These are phyloP conservation scores for Aspergillus sparsus DNA, from an alignment of 495 filamentous ascomycete genomes.

Conservation along the genomic window DNA sequence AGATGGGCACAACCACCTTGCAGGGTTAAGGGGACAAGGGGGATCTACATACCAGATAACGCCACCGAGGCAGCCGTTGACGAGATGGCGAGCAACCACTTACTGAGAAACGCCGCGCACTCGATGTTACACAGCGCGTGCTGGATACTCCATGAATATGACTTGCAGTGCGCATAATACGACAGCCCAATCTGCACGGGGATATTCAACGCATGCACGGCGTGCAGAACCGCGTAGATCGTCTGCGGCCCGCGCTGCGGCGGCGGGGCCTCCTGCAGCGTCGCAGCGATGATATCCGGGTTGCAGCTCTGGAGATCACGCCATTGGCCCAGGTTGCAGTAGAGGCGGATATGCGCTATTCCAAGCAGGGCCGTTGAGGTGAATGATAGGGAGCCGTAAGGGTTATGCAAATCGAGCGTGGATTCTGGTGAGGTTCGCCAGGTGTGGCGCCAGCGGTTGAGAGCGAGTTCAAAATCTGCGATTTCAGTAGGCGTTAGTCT, in stretches of 20 bases:
- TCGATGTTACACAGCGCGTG: background rate
- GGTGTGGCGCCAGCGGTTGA: constrained; percentile 28
- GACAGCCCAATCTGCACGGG: constrained; percentile 29
- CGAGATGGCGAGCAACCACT: too few relatives aligned
- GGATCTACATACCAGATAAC: too few relatives aligned
- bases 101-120: background rate
- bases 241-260: constrained; percentile 17
- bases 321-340: constrained; percentile 27
- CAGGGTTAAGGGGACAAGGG: too few relatives aligned
- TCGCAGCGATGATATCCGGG: constrained; percentile 20
- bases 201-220: constrained; percentile 41
- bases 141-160: background rate
- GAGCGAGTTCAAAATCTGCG: constrained; percentile 42
- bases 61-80: too few relatives aligned
- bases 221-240: constrained; percentile 33
- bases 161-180: background rate
- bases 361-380: constrained; percentile 40
- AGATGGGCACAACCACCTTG: too few relatives aligned
- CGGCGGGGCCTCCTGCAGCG: constrained; percentile 10
- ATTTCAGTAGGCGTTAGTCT: constrained; percentile 34
- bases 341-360: constrained; percentile 41
- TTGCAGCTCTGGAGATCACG: constrained; percentile 37
- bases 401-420: constrained; percentile 26
- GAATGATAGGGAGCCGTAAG: constrained; percentile 44
- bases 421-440: constrained; percentile 33